Base-by-base conservation (phyloP, 2,329 filamentous ascomycete genomes). In the Stemphylium lycopersici region DNA sequence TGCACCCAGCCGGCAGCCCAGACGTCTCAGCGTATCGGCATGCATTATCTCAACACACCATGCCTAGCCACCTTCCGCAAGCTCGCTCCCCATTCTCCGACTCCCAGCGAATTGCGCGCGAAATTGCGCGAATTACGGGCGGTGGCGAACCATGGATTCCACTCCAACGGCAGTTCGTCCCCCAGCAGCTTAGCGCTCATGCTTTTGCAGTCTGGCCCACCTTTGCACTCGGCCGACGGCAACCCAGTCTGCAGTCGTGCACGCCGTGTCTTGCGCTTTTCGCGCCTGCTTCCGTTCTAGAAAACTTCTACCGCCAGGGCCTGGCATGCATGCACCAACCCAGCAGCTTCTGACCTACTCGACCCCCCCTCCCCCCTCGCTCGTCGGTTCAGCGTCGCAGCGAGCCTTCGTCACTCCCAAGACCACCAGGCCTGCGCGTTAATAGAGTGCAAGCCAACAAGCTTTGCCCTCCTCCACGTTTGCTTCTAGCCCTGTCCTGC, bases 391-490 rank as follows among this genome's bases (percentile, higher is more conserved):
- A 42, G 53, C 48, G 50, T 39, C 47, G 52, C 48, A 52, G 52
- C 53, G 56, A 57, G 53, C 11, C 48, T 39, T 46, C 32, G 37
- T 42, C 44, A 47, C 50, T 40, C 43, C 26, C 26, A 29, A 29
- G 26, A 39, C 18, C 33, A 31, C 46, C 20, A 33, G 48, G 40
- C 47, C 53, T 32, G 44, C 51, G 61, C 55, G 32, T 40, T 58
- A 55, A 42, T 48, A 32, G 26, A 31, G 39, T 50, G 53, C 43
- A 44, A 51, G 42, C 52, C 37, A 37, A 51, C 58, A 58, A 58
- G 60, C 55, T 56, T 54, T 52, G 56, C 40, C 42, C 59, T 41
- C 61, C 59, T 66, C 65, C 65, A 63, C 65, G 55, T 67, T 65
- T 63, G 65, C 50, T 61, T 67, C 63, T 66, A 67, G 61, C 61